Conservation (phyloP, 1,139 yeast species). For the Lodderomyces parapsilosis region DNA sequence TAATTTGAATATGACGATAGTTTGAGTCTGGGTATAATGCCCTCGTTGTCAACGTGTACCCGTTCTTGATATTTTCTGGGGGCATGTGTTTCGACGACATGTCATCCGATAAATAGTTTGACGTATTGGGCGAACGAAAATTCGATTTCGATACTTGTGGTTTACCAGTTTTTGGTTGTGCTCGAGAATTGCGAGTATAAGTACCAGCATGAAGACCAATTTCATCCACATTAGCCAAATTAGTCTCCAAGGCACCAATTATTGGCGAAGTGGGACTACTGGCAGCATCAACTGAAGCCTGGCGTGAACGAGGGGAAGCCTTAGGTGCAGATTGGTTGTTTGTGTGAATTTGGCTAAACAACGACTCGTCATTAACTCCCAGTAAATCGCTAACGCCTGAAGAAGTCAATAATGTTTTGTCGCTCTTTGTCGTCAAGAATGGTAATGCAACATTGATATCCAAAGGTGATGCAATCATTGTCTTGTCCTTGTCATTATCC, state of each 20-base stretch:
- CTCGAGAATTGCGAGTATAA: not conserved
- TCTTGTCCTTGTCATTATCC: constrained; percentile 17
- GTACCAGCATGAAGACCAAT: constrained; percentile 13
- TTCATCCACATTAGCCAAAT: constrained; percentile 29
- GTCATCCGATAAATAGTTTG: constrained; percentile 18
- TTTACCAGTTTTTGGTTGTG: not conserved
- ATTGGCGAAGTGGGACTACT: constrained; percentile 34
- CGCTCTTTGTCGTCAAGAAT: constrained; percentile 41
- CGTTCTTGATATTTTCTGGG: constrained; percentile 35
- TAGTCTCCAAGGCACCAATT: constrained; percentile 45
- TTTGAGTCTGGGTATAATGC: constrained; percentile 68
- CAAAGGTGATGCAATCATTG: constrained; percentile 44
- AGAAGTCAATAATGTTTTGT: constrained; percentile 29
- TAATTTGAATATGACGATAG: constrained; percentile 65
- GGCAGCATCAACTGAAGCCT: constrained; percentile 6
- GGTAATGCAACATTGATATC: constrained; percentile 49
- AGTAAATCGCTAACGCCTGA: constrained; percentile 9
- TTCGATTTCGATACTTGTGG: constrained; percentile 4
- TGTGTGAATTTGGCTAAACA: constrained; percentile 22
- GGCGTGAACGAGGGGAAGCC: constrained; percentile 1
- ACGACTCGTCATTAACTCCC: constrained; percentile 19
- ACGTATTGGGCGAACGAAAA: constrained; percentile 10
- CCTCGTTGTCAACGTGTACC: constrained; percentile 34
- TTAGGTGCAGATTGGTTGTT: constrained; percentile 21
- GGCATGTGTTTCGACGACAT: constrained; percentile 13